Base-by-base conservation (phyloP, 805 yeast genomes). In the Sungouiozyma intestinalis region DNA sequence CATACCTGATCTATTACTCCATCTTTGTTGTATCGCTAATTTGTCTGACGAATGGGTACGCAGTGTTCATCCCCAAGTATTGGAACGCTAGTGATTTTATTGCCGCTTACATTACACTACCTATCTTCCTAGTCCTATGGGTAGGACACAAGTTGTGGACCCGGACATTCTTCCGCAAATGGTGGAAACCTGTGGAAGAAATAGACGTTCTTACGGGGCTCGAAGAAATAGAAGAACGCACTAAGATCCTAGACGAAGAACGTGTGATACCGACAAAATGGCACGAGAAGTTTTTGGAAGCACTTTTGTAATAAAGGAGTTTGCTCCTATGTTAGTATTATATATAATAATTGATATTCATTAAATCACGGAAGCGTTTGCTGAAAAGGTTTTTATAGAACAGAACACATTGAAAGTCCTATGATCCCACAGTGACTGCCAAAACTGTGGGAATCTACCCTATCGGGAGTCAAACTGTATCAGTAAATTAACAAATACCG, bases 11-110 rank as follows among this genome's bases (percentile, higher is more conserved):
- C 3, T 79, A 73, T 54, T 72, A 72, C 45, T 71, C 76, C 5
- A 60, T 79, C 29, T 49, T 66, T 33, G 58, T 77, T 46, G 69
- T 79, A 43, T 45, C 68, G 4, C 24, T 82, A n/a, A 53, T 82
- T 40, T 64, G 79, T 24, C 40, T 82, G 37, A 80, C 87, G n/a
- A 81, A 82, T 51, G 88, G 88, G 43, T 82, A 78, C 55, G 79
- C 73, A 2, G 80, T 76, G 4, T 81, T 81, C 46, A 60, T 81
- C 45, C 68, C 68, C 16, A 57, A 54, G 21, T 52, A 60, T 39
- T 79, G 78, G 67, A 69, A 67, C 13, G 71, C 60, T 1, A 59
- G 73, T 5, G 79, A 78, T 57, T 81, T 81, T 51, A 62, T 81
- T 40, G 87, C 88, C 29, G 82, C 87, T 8, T 81, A 81, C 60